Base-by-base conservation (phyloP, 441 rosid genomes). In the Croton setiger region DNA sequence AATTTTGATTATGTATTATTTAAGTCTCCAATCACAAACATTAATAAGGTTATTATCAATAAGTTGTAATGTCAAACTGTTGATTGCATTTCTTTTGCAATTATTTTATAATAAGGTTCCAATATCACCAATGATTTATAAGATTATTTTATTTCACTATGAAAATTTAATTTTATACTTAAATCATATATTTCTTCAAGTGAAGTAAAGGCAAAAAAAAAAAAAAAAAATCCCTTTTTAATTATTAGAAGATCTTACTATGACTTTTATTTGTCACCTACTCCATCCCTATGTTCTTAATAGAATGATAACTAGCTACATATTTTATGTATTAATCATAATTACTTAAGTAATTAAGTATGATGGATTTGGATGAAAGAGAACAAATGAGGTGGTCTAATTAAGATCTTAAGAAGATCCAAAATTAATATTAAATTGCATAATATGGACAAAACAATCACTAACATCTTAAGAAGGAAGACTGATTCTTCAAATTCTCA, bases 401-500 rank as follows among this genome's bases (percentile, higher is more conserved):
- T 13, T 52, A 55, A 55, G 72, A 68, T 63, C 64, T 45, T 39
- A 13, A 59, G 10, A 35, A 70, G 41, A 59, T 63, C 52, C 45
- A 67, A n/a, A 67, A 68, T 39, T 7, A 35, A 66, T 67, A 18
- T 59, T 48, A 14, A 67, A 61, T 51, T 37, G 5, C 39, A 27
- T 2, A 58, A 35, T 68, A 36, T 56, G 69, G 74, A 75, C 69
- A 27, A 66, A 71, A 52, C 55, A 36, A 63, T 27, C 60, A 37
- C 31, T 31, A 51, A 44, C 60, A 43, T 61, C 66, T 63, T 63
- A 56, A 77, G 48, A 59, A 31, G 6, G 69, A 67, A 43, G 73
- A 47, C 64, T 44, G 56, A 8, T 66, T 67, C 69, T 80, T 71
- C 48, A 18, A 55, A 20, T 59, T 72, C 66, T 52, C 77, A 55